Percentiles rank a stretch among this genome's conserved stretches.
phyloP scores from a whole-genome alignment of 306 rosid genomes.

The Vigna reflexopilosa region DNA sequence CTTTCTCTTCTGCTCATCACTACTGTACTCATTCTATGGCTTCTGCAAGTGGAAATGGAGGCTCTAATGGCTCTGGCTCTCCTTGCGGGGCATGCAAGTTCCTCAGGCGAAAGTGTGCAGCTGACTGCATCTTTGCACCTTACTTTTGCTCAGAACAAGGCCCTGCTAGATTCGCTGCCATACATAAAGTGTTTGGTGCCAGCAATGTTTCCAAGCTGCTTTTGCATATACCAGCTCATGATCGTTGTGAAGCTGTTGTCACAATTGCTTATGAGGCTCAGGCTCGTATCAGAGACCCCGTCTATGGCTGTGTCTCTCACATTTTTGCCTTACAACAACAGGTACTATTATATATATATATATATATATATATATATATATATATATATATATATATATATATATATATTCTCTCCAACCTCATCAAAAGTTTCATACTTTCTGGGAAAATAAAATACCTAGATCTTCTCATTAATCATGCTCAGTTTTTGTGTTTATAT shows the following conservation, averaged over 20 bases:
- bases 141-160: conserved; percentile 93
- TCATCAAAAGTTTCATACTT: background rate
- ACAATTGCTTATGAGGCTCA: conserved; percentile 97
- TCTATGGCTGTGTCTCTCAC: conserved; percentile 96
- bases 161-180: conserved; percentile 90
- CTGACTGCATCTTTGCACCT: conserved; percentile 92
- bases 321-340: conserved; percentile 95
- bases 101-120: conserved; percentile 83
- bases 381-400: no score
- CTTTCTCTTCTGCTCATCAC: background rate
- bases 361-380: no score
- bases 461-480: background rate
- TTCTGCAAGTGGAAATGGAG: conserved; percentile 50
- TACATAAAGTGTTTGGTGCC: conserved; percentile 96
- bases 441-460: background rate
- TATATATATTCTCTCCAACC: background rate
- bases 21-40: conserved; percentile 42
- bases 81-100: conserved; percentile 99
- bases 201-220: conserved; percentile 90
- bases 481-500: background rate
- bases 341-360: conserved; percentile 48
- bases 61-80: conserved; percentile 57
- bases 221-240: conserved; percentile 78
- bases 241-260: conserved; percentile 93
- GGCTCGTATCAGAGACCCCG: conserved; percentile 92